Base-by-base conservation (phyloP, 2,329 filamentous ascomycete species). In the Lasiodiplodia hormozganensis region DNA sequence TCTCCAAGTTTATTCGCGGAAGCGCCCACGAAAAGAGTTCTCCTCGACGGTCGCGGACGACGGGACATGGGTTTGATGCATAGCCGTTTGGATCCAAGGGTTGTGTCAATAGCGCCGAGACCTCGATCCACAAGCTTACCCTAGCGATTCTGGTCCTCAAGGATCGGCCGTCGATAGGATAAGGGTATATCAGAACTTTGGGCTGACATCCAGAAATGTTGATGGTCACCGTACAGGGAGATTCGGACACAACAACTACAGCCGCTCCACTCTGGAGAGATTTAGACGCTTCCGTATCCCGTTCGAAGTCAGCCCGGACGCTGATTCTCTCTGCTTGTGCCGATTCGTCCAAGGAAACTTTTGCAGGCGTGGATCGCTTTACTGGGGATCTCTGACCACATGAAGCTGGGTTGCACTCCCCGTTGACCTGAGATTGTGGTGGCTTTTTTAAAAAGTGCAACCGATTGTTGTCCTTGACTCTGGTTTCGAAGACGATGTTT, bases 401-500 rank as follows among this genome's bases (percentile, higher is more conserved):
- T 25, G 49, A n/a, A 52, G 49, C 49, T 52, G 57, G 43, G 5
- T n/a, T 40, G 57, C 49, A 23, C 21, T 25, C 43, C 43, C 7
- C 21, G 28, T 31, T 7, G 3, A 5, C 16, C 28, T 54, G 23
- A 28, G 52, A n/a, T 3, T 31, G 52, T 5, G 62, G 62, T 16
- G 62, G 31, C 11, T 23, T 40, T 36, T 18, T 56, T n/a, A 54
- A 28, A 21, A 66, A 16, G 6, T 57, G 38, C 10, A 66, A 40
- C 25, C 25, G 62, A 18, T 51, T 51, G 11, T 7, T 36, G 28
- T 66, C 49, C 10, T n/a, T 23, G 18, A 56, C 8, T 10, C 62
- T 31, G 2, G 62, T 54, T 38, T 66, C 28, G 18, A 66, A 66
- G 38, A 66, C 18, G 6, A 40, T 57, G 2, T 23, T 56, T 18